Evolutionary conservation across 768 basidiomycete genomes (phyloP).

Genomic region (Chalciporus pseudorubinellus): DNA sequence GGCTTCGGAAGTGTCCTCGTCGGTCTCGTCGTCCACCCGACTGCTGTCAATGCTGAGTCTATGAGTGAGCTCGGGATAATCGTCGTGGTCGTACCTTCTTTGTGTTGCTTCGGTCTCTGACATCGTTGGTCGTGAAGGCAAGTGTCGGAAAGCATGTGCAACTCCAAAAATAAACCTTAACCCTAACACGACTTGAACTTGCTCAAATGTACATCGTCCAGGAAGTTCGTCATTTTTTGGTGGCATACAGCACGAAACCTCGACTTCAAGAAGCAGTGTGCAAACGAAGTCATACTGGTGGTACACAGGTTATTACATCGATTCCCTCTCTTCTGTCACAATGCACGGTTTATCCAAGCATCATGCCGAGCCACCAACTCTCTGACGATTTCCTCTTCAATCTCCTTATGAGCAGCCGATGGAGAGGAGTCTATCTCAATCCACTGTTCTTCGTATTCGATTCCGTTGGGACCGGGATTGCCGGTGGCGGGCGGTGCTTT

Average conservation of each 20-base stretch:
- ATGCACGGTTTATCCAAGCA: conserved; percentile 52
- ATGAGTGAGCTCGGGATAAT: conserved; percentile 3
- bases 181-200: too few relatives aligned
- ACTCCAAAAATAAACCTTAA: conserved; percentile 17
- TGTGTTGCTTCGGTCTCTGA: conserved; percentile 3
- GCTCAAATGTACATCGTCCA: too few relatives aligned
- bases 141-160: not conserved
- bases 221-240: too few relatives aligned
- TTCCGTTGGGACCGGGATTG: conserved; percentile 17
- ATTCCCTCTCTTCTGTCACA: not conserved
- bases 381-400: conserved; percentile 86
- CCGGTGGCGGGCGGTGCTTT: conserved; percentile 17
- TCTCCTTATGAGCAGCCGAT: conserved; percentile 58
- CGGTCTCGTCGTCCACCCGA: conserved; percentile 16
- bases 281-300: not conserved
- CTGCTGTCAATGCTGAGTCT: not conserved
- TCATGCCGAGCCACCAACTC: conserved; percentile 75
- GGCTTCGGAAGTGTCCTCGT: conserved; percentile 51
- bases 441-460: conserved; percentile 58
- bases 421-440: conserved; percentile 53
- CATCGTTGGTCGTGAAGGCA: conserved; percentile 11
- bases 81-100: conserved; percentile 15
- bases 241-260: too few relatives aligned
- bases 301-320: not conserved
- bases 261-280: too few relatives aligned